phyloP scores from a whole-genome alignment of 192 early-diverging fungal species.

The Coemansia reversa region DNA sequence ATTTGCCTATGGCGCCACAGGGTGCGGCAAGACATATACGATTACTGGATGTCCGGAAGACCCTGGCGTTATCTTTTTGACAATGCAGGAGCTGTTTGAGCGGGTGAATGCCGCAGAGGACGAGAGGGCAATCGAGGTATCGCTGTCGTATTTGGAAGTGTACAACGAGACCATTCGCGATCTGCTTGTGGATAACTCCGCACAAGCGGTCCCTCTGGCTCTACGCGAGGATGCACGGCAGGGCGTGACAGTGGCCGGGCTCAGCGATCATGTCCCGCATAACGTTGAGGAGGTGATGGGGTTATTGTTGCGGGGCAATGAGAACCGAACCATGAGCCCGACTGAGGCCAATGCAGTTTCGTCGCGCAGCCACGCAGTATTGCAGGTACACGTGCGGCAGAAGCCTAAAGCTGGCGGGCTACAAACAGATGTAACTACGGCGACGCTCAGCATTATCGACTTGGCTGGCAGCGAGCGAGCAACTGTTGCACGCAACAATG shows the following conservation, averaged over 20 bases:
- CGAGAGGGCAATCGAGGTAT: slow-evolving; percentile 61
- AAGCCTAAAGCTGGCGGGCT: slow-evolving; percentile 38
- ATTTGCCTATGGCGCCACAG: slow-evolving; percentile 87
- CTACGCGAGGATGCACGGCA: slow-evolving; percentile 72
- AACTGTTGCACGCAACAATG: slow-evolving; percentile 60
- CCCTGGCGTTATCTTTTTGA: slow-evolving; percentile 68
- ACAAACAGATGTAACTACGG: slow-evolving; percentile 53
- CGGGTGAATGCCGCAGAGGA: slow-evolving; percentile 50
- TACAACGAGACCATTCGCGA: slow-evolving; percentile 96
- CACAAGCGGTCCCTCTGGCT: slow-evolving; percentile 48
- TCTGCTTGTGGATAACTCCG: slow-evolving; percentile 58
- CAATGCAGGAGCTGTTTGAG: slow-evolving; percentile 66
- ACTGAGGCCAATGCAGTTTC: slow-evolving; percentile 73
- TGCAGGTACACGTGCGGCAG: slow-evolving; percentile 61
- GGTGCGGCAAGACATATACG: slow-evolving; percentile 87
- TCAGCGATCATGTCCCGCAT: slow-evolving; percentile 62
- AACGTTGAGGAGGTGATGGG: slow-evolving; percentile 58
- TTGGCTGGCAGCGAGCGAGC: slow-evolving; percentile 74
- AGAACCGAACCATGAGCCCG: slow-evolving; percentile 71
- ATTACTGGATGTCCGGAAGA: slow-evolving; percentile 65
- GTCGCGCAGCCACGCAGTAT: slow-evolving; percentile 78
- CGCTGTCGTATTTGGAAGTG: slow-evolving; percentile 91
- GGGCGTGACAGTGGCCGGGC: slow-evolving; percentile 69
- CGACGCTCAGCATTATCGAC: slow-evolving; percentile 73
- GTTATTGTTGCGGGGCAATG: slow-evolving; percentile 60